These are phyloP conservation scores for Akanthomyces lecanii DNA, from an alignment of 2,329 filamentous ascomycete species.

Conservation along the genomic window DNA sequence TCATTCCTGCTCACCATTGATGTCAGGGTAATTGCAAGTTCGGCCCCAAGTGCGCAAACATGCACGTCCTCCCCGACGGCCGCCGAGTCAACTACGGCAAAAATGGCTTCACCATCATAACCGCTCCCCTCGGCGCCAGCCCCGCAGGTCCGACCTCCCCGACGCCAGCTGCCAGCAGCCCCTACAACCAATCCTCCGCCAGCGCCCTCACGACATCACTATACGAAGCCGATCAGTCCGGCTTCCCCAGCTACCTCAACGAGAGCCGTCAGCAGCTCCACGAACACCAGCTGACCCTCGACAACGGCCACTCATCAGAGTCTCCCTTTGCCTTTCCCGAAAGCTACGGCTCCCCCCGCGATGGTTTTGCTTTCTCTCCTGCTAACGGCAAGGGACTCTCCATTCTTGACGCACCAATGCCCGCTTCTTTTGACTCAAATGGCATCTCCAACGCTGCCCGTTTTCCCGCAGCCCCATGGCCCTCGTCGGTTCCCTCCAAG, in stretches of 20 bases:
- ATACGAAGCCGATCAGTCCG: conserved; percentile 41
- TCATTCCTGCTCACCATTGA: not conserved
- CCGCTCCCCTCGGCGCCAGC: conserved; percentile 59
- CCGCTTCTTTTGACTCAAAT: conserved; percentile 93
- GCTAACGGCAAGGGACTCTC: conserved; percentile 68
- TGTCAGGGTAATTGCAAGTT: conserved; percentile 95
- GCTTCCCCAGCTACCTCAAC: conserved; percentile 36
- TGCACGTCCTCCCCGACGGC: conserved; percentile 91
- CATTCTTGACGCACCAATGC: conserved; percentile 87
- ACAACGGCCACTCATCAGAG: conserved; percentile 54
- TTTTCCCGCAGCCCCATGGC: conserved; percentile 73
- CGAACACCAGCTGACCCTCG: conserved; percentile 48
- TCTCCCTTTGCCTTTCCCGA: conserved; percentile 52
- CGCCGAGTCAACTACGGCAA: conserved; percentile 80
- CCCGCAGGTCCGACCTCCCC: conserved; percentile 47
- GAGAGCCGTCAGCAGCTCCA: conserved; percentile 41
- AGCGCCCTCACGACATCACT: conserved; percentile 61
- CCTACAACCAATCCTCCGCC: conserved; percentile 45
- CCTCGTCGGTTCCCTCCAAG: conserved; percentile 86
- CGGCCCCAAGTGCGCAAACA: conserved; percentile 93
- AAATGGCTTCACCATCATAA: conserved; percentile 62
- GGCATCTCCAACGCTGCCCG: conserved; percentile 88
- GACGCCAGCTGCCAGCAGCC: conserved; percentile 50
- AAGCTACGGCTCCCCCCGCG: conserved; percentile 80
- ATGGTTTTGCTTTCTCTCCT: conserved; percentile 78